Percentiles rank a stretch among this genome's conserved stretches.
Evolutionary conservation across 2,329 filamentous ascomycete species (phyloP).

Genomic region (Xylariales sp.): DNA sequence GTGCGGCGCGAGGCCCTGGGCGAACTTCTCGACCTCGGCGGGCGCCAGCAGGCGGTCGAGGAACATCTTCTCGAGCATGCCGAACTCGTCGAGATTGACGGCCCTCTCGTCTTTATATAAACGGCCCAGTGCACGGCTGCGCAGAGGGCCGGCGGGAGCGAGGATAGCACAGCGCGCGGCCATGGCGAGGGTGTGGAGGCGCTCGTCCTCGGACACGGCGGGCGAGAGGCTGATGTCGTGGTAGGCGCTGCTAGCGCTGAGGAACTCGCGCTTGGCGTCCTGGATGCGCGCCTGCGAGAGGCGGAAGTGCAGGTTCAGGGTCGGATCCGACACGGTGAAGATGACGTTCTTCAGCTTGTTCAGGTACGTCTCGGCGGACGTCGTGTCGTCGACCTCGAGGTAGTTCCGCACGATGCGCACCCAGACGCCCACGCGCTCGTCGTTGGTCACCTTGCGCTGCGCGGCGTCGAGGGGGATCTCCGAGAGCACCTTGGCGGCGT

Average conservation of each 20-base stretch:
- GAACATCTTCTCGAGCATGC: constrained; percentile 97
- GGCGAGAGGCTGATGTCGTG: constrained; percentile 84
- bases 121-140: constrained; percentile 81
- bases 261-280: constrained; percentile 89
- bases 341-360: constrained; percentile 97
- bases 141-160: constrained; percentile 87
- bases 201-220: constrained; percentile 85
- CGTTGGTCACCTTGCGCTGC: constrained; percentile 83
- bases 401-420: constrained; percentile 94
- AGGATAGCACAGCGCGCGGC: constrained; percentile 93
- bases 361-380: constrained; percentile 84
- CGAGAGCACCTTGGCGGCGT: constrained; percentile 81
- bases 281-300: constrained; percentile 93
- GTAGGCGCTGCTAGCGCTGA: constrained; percentile 89
- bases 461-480: constrained; percentile 90
- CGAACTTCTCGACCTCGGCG: constrained; percentile 88
- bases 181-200: constrained; percentile 83
- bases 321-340: constrained; percentile 78
- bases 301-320: constrained; percentile 85
- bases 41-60: constrained; percentile 84
- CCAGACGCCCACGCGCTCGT: constrained; percentile 87
- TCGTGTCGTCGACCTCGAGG: constrained; percentile 92
- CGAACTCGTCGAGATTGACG: constrained; percentile 78
- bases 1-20: constrained; percentile 82
- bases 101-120: constrained; percentile 95